Percentiles rank a stretch among this genome's conserved stretches.
Evolutionary conservation across 2,329 filamentous ascomycete genomes (phyloP).

Genomic region (Beauveria bassiana): DNA sequence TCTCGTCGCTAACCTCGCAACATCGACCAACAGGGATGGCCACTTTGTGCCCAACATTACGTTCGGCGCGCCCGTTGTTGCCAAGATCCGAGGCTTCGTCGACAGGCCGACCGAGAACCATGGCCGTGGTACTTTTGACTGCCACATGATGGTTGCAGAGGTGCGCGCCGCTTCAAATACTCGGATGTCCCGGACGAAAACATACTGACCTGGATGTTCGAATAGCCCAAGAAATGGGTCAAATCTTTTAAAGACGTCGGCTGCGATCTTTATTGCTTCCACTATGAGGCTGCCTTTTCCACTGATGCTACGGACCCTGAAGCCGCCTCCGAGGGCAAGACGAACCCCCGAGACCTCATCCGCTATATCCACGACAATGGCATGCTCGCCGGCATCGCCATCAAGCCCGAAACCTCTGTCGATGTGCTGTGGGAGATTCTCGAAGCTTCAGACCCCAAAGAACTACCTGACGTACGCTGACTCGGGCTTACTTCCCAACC

Average conservation of each 20-base stretch:
- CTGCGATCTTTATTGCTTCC: slow-evolving; percentile 99
- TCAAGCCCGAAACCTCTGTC: slow-evolving; percentile 87
- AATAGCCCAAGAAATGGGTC: slow-evolving; percentile 93
- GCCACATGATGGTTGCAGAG: slow-evolving; percentile 99
- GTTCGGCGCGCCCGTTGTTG: slow-evolving; percentile 90
- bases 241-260: slow-evolving; percentile 89
- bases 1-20: neutral
- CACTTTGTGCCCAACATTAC: slow-evolving; percentile 99
- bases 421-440: slow-evolving; percentile 90
- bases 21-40: slow-evolving; percentile 62
- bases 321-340: slow-evolving; percentile 59
- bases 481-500: neutral
- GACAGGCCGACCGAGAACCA: slow-evolving; percentile 60
- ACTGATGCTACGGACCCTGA: slow-evolving; percentile 76
- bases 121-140: slow-evolving; percentile 91
- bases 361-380: slow-evolving; percentile 83
- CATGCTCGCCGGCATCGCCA: slow-evolving; percentile 86
- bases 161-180: slow-evolving; percentile 36
- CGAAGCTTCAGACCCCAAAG: slow-evolving; percentile 61
- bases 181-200: neutral
- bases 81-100: slow-evolving; percentile 84
- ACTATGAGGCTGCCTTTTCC: slow-evolving; percentile 93
- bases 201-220: slow-evolving; percentile 8
- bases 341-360: slow-evolving; percentile 77
- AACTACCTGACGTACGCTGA: slow-evolving; percentile 75